These are phyloP conservation scores for Mortierella sp. DNA, from an alignment of 371 early-diverging fungal genomes.

Conservation along the genomic window DNA sequence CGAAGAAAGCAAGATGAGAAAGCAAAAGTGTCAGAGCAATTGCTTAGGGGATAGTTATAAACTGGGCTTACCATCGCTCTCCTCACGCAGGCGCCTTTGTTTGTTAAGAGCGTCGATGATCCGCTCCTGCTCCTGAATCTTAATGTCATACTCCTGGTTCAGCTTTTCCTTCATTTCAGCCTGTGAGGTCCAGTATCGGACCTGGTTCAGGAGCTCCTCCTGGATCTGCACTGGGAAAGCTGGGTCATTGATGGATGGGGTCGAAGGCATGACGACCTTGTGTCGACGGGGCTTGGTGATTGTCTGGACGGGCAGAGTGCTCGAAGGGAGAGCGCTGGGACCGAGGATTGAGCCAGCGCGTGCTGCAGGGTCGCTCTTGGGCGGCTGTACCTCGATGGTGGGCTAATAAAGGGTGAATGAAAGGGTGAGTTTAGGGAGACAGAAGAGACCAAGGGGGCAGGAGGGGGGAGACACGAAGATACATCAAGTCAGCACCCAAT, in stretches of 20 bases:
- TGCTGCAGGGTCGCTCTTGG: slow-evolving; percentile 17
- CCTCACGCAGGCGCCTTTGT: slow-evolving; percentile 62
- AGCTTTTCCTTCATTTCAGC: slow-evolving; percentile 61
- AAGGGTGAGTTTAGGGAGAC: background rate
- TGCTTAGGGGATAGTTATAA: background rate
- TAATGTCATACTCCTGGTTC: slow-evolving; percentile 63
- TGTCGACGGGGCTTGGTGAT: slow-evolving; percentile 14
- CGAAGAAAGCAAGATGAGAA: slow-evolving; percentile 2
- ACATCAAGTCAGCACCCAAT: background rate
- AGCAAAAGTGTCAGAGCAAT: background rate
- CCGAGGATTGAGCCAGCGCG: slow-evolving; percentile 27
- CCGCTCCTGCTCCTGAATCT: slow-evolving; percentile 66
- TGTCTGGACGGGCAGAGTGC: slow-evolving; percentile 7
- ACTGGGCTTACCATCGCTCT: slow-evolving; percentile 59
- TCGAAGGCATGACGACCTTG: slow-evolving; percentile 12
- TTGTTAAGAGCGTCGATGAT: slow-evolving; percentile 67
- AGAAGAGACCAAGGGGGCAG: background rate
- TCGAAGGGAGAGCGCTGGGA: slow-evolving; percentile 31
- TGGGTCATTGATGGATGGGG: slow-evolving; percentile 10
- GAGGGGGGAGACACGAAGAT: too few relatives aligned
- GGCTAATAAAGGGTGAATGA: slow-evolving; percentile 20
- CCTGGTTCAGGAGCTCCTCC: slow-evolving; percentile 17
- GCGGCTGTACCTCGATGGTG: slow-evolving; percentile 35
- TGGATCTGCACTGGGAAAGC: slow-evolving; percentile 16
- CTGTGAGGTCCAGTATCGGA: slow-evolving; percentile 15